Evolutionary conservation across 139 green algal species (phyloP).

Genomic region (Volvox africanus): DNA sequence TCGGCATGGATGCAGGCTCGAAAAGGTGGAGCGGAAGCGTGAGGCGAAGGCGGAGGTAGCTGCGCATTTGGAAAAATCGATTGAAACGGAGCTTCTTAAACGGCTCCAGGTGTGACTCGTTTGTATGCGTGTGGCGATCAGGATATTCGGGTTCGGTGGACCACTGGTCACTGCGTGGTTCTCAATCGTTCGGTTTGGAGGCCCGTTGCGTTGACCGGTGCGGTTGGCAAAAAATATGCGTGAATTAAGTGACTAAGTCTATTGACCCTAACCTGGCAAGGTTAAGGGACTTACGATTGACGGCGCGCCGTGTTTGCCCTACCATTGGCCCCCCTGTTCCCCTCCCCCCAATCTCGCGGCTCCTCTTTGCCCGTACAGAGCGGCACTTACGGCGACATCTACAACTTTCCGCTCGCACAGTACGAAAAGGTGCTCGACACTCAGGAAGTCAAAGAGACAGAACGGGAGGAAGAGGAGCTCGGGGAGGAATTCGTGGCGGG

Average conservation of each 20-base stretch:
- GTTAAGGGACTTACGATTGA: too few relatives aligned
- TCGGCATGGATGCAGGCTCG: slow-evolving; percentile 40
- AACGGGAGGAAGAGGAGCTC: slow-evolving; percentile 58
- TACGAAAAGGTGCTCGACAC: slow-evolving; percentile 88
- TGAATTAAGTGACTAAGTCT: too few relatives aligned
- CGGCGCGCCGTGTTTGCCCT: too few relatives aligned
- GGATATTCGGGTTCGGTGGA: too few relatives aligned
- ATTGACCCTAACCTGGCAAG: too few relatives aligned
- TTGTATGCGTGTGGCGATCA: too few relatives aligned
- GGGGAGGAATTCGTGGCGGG: slow-evolving; percentile 42
- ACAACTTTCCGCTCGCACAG: slow-evolving; percentile 96
- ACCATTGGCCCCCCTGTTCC: too few relatives aligned
- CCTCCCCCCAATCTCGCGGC: too few relatives aligned
- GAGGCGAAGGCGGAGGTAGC: slow-evolving; percentile 95
- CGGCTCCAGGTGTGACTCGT: slow-evolving; percentile 78
- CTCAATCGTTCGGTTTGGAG: too few relatives aligned
- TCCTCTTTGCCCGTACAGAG: background rate
- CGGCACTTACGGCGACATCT: slow-evolving; percentile 99
- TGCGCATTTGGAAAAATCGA: slow-evolving; percentile 89
- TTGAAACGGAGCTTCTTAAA: slow-evolving; percentile 94
- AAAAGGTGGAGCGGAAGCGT: slow-evolving; percentile 82
- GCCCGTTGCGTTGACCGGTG: too few relatives aligned
- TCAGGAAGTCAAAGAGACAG: slow-evolving; percentile 66
- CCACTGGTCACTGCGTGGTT: too few relatives aligned
- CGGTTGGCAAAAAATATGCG: too few relatives aligned